Percentiles rank a stretch among this genome's conserved stretches.
Conservation (phyloP, 768 basidiomycete genomes). For the Gautieria morchelliformis region DNA sequence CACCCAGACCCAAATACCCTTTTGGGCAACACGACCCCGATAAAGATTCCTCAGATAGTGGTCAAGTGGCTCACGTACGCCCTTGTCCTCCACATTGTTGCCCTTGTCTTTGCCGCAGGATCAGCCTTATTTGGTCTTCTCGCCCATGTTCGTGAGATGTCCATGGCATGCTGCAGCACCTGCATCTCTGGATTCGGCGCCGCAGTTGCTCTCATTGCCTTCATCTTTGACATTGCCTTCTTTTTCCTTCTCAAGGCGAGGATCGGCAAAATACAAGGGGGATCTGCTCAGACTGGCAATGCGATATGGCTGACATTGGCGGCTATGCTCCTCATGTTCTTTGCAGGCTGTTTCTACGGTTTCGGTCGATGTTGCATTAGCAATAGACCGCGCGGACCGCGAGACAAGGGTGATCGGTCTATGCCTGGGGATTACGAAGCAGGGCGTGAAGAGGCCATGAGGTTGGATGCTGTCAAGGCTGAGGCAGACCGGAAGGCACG, state of each 20-base stretch:
- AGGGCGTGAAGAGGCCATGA: constrained; percentile 52
- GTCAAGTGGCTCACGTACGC: constrained; percentile 96
- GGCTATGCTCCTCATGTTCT: constrained; percentile 79
- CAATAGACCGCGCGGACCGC: constrained; percentile 34
- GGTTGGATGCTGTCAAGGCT: constrained; percentile 77
- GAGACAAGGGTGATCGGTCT: constrained; percentile 24
- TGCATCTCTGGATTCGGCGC: constrained; percentile 78
- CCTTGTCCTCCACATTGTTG: constrained; percentile 86
- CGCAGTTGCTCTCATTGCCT: constrained; percentile 68
- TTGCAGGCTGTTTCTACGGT: constrained; percentile 82
- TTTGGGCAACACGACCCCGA: constrained; percentile 52
- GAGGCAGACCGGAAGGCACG: constrained; percentile 76
- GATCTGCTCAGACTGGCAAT: constrained; percentile 72
- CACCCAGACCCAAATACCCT: constrained; percentile 68
- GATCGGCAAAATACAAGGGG: constrained; percentile 65
- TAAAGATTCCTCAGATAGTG: constrained; percentile 71
- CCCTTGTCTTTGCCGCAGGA: constrained; percentile 60
- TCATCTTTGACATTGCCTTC: constrained; percentile 85
- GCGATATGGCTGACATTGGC: constrained; percentile 88
- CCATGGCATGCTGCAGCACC: constrained; percentile 76
- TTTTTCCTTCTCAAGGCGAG: constrained; percentile 86
- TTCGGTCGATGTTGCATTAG: constrained; percentile 80
- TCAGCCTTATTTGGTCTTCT: constrained; percentile 77
- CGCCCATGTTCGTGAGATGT: constrained; percentile 80
- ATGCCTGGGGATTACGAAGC: constrained; percentile 2